phyloP scores from a whole-genome alignment of 1,284 basidiomycete species.

The Tilletia caries region DNA sequence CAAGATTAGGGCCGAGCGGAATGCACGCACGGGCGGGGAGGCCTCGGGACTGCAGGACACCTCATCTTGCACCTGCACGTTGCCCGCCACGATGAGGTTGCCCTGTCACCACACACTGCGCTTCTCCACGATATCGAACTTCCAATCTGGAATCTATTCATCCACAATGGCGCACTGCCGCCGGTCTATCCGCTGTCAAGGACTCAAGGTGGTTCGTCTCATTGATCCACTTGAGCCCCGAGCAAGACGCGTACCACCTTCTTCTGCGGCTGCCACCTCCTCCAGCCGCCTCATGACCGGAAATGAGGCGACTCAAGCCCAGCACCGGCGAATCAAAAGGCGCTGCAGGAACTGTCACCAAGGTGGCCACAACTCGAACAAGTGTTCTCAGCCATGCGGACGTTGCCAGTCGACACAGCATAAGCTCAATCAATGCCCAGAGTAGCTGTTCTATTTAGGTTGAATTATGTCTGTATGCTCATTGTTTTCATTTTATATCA shows the following conservation, averaged over 20 bases:
- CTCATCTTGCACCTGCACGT: neutral
- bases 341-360: neutral
- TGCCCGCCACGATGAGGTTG: neutral
- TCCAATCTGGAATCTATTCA: neutral
- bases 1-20: too few species aligned
- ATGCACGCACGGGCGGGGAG: too few species aligned
- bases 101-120: neutral
- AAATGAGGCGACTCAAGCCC: neutral
- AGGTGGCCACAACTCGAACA: neutral
- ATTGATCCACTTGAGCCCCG: too few species aligned
- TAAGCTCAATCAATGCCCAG: conserved; percentile 18
- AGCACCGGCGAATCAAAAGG: neutral
- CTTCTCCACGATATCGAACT: too few species aligned
- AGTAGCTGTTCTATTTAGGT: neutral
- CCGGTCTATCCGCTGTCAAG: neutral
- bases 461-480: too few species aligned
- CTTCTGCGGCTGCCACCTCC: neutral
- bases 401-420: neutral
- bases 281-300: neutral
- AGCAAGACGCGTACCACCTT: too few species aligned
- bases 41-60: neutral
- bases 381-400: neutral
- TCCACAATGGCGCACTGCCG: neutral
- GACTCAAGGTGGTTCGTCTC: neutral
- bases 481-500: too few species aligned